A percentile compares a stretch with the other conserved stretches of the same genome.
Conservation (phyloP, 345 rosid species). For the Eucalyptus microcorys region DNA sequence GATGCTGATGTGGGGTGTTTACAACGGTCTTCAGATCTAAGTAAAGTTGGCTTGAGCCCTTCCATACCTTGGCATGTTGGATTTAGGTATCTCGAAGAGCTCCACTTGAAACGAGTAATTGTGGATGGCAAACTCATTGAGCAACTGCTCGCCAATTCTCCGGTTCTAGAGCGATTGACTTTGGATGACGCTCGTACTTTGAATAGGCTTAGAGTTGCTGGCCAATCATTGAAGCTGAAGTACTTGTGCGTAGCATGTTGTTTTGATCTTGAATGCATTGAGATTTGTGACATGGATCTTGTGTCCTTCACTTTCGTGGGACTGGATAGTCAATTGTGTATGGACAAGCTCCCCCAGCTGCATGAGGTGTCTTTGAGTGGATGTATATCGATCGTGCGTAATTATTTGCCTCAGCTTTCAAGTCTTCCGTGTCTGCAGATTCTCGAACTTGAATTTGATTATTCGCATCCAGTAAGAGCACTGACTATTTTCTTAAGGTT, state of each 20-base stretch:
- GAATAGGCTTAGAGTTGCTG: background rate
- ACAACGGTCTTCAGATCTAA: background rate
- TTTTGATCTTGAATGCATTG: background rate
- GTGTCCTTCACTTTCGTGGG: background rate
- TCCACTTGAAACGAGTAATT: background rate
- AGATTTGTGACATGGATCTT: background rate
- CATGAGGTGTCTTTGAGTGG: background rate
- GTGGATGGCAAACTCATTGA: background rate
- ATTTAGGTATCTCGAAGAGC: background rate
- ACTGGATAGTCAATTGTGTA: background rate
- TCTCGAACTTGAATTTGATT: background rate
- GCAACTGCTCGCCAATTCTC: background rate
- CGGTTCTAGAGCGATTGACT: background rate
- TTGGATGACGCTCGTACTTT: background rate
- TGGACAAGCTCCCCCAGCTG: background rate
- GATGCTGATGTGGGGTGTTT: background rate
- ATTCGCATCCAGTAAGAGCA: background rate
- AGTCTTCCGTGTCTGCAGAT: background rate
- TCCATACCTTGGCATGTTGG: background rate
- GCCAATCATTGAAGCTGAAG: background rate
- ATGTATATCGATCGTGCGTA: background rate
- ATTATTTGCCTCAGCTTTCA: background rate
- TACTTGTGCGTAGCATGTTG: background rate
- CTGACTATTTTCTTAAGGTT: background rate
- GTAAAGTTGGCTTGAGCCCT: background rate